Conservation (phyloP, 75 land plant genomes). For the Cupressus sempervirens region DNA sequence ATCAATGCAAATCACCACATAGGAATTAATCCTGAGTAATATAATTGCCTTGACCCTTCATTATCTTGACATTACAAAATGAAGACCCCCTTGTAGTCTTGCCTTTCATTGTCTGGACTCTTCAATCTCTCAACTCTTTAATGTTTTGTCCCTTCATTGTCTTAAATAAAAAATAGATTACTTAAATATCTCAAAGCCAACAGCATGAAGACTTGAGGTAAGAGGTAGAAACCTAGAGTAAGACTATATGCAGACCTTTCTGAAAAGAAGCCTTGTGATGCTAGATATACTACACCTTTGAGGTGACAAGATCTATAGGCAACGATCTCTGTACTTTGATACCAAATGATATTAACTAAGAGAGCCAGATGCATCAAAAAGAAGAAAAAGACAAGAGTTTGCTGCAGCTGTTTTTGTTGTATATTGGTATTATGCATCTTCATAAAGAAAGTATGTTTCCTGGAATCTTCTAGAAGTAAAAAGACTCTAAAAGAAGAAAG, state of each 20-base stretch:
- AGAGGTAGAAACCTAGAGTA: not conserved
- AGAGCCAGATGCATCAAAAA: not conserved
- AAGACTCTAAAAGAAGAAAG: not conserved
- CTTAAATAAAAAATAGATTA: no score
- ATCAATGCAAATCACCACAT: no score
- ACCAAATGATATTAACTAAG: not conserved
- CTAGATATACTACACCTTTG: not conserved
- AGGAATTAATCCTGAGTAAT: no score
- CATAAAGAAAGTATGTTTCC: not conserved
- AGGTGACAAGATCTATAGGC: not conserved
- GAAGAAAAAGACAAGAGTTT: not conserved
- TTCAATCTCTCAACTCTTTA: no score
- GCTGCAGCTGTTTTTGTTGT: not conserved
- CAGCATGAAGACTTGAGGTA: not conserved
- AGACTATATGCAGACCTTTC: not conserved
- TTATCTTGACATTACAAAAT: no score
- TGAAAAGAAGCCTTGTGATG: not conserved
- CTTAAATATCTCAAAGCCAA: no score
- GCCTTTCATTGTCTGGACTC: no score
- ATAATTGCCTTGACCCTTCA: no score
- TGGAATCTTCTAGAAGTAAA: not conserved
- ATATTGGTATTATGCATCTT: not conserved
- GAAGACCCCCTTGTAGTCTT: no score
- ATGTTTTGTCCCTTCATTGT: no score
- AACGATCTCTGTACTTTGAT: not conserved